Conservation (phyloP, 768 basidiomycete genomes). For the Trametes elegans region DNA sequence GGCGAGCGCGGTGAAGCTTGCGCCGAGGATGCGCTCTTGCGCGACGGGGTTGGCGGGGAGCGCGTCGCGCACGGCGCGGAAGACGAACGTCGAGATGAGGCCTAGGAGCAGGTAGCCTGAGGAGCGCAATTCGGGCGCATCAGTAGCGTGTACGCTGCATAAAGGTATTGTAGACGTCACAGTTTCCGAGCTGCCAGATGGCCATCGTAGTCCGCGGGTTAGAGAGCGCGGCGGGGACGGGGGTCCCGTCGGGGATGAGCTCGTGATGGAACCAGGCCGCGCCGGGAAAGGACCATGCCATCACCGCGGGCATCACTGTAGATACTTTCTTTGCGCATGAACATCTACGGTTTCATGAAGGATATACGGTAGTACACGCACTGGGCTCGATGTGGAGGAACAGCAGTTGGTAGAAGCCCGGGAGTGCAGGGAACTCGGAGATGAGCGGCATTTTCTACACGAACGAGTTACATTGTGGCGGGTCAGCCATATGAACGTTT, state of each 20-base stretch:
- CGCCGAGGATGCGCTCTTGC: slow-evolving; percentile 69
- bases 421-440: slow-evolving; percentile 52
- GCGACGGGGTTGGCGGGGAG: slow-evolving; percentile 52
- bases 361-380: slow-evolving; percentile 27
- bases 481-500: too few relatives aligned
- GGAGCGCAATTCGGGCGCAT: too few relatives aligned
- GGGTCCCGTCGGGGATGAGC: slow-evolving; percentile 50
- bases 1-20: slow-evolving; percentile 58
- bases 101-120: slow-evolving; percentile 62
- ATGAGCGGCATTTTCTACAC: slow-evolving; percentile 19
- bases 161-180: slow-evolving; percentile 31
- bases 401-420: slow-evolving; percentile 58
- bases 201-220: slow-evolving; percentile 57
- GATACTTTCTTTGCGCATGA: too few relatives aligned
- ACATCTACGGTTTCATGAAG: too few relatives aligned
- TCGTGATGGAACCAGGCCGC: slow-evolving; percentile 65
- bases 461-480: too few relatives aligned
- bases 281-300: slow-evolving; percentile 58
- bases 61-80: slow-evolving; percentile 63
- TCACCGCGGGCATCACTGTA: slow-evolving; percentile 47
- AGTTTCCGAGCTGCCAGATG: slow-evolving; percentile 67
- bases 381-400: slow-evolving; percentile 69
- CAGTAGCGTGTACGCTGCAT: not conserved
- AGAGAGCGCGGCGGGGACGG: slow-evolving; percentile 30
- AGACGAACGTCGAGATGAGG: slow-evolving; percentile 63